Evolutionary conservation across 1,139 yeast species (phyloP), one percentile per base, ranked within the genome.

Genomic region (Waltiozyma sp.): DNA sequence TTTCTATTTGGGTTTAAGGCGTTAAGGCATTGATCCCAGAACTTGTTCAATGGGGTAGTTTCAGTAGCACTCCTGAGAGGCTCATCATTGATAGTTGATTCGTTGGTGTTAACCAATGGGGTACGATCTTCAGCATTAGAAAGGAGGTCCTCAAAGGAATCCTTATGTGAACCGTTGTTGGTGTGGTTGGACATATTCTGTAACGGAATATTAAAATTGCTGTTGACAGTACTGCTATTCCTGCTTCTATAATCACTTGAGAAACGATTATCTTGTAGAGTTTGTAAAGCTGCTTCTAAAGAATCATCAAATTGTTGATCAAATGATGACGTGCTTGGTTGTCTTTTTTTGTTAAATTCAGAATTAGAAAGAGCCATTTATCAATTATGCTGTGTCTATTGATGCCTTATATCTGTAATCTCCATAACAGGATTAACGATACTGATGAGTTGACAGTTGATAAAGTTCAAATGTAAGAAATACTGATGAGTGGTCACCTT

Each of bases 201-300:
- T 40, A 56, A 44, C 3, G 55, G 56, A 14, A 51, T 54, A 24
- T 42, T 47, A 38, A 40, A 49, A 13, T 45, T 48, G 4, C 47
- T 40, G 19, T n/a, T 28, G 18, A 44, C 15, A 3, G 46, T 43
- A 2, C 19, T 26, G 19, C 24, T 38, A 19, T 45, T 43, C 38
- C 41, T 43, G 26, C 39, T 43, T 28, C 41, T 39, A 13, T 16
- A 28, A 34, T 52, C 50, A 38, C 54, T 47, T n/a, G 60, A 45
- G 38, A 54, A 54, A 35, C 58, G 58, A 40, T 52, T 54, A 18
- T 48, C 47, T 39, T 63, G 62, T 38, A 65, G 42, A 40, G 59
- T 58, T 35, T 65, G 69, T 42, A 65, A 49, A 14, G 68, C 70
- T 26, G 62, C 65, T 45, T 65, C 69, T 37, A 65, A 54, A 4